Conservation (phyloP, 1,284 basidiomycete genomes). For the Papiliotrema terrestris region DNA sequence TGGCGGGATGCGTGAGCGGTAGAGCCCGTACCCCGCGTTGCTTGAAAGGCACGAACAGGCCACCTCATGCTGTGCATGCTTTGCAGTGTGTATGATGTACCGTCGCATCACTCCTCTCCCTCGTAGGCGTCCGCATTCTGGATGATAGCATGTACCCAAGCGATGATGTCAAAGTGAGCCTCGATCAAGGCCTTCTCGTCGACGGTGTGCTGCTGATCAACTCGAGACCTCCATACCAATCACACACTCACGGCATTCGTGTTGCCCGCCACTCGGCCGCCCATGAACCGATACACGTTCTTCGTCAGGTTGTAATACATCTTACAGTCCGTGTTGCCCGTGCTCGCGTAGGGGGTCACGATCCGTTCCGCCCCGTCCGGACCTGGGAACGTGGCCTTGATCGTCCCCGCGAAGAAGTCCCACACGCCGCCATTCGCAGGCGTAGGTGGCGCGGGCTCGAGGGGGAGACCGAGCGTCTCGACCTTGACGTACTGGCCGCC, state of each 20-base stretch:
- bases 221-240: neutral
- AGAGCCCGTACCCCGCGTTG: too few species aligned
- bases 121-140: slow-evolving; percentile 44
- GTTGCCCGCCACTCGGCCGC: slow-evolving; percentile 9
- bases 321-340: slow-evolving; percentile 42
- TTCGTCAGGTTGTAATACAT: slow-evolving; percentile 47
- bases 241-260: slow-evolving; percentile 23
- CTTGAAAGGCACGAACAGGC: too few species aligned
- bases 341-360: slow-evolving; percentile 39
- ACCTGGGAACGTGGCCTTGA: slow-evolving; percentile 37
- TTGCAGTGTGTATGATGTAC: too few species aligned
- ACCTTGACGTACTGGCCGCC: slow-evolving; percentile 28
- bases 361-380: slow-evolving; percentile 34
- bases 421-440: slow-evolving; percentile 39
- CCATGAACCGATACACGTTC: slow-evolving; percentile 46
- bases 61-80: too few species aligned
- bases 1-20: too few species aligned
- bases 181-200: slow-evolving; percentile 40
- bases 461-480: slow-evolving; percentile 38
- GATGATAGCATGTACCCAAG: slow-evolving; percentile 46
- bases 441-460: slow-evolving; percentile 46
- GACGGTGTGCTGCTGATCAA: slow-evolving; percentile 40
- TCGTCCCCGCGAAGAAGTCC: slow-evolving; percentile 47
- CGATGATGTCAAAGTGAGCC: slow-evolving; percentile 33
- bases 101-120: slow-evolving; percentile 34